These are phyloP conservation scores for Ophiostoma populinum DNA, from an alignment of 2,329 filamentous ascomycete genomes.

Conservation along the genomic window DNA sequence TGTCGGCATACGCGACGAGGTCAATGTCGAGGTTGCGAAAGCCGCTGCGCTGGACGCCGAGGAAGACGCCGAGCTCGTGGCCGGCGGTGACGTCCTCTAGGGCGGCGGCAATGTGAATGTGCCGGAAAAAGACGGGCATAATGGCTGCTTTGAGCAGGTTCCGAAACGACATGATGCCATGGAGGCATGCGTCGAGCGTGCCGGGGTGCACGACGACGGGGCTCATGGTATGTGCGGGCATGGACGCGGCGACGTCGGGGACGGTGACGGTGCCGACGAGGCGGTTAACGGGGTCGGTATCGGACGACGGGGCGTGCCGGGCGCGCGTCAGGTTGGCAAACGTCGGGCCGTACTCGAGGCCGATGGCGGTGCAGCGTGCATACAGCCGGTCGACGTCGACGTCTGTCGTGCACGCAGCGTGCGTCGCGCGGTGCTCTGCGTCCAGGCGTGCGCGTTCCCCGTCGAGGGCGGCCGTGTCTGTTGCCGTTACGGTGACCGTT, in stretches of 20 bases:
- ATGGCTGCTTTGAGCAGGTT: slow-evolving; percentile 10
- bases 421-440: neutral
- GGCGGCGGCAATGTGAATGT: slow-evolving; percentile 8
- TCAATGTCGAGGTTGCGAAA: slow-evolving; percentile 11
- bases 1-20: slow-evolving; percentile 7
- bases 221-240: slow-evolving; percentile 10
- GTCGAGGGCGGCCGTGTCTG: slow-evolving; percentile 2
- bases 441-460: slow-evolving; percentile 3
- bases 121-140: slow-evolving; percentile 11
- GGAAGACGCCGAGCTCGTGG: slow-evolving; percentile 5
- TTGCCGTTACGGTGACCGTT: neutral
- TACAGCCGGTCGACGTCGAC: slow-evolving; percentile 9
- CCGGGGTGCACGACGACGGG: slow-evolving; percentile 11
- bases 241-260: slow-evolving; percentile 9
- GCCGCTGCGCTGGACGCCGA: slow-evolving; percentile 9
- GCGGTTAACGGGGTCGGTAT: slow-evolving; percentile 2
- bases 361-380: slow-evolving; percentile 11
- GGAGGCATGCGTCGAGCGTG: slow-evolving; percentile 12
- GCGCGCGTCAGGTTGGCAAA: slow-evolving; percentile 11
- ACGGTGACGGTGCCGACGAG: slow-evolving; percentile 8
- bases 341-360: slow-evolving; percentile 13
- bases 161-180: slow-evolving; percentile 12
- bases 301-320: slow-evolving; percentile 1
- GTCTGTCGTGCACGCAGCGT: slow-evolving; percentile 3
- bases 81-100: slow-evolving; percentile 4